Conservation (phyloP, 306 rosid species). For the Castanea mollissima region DNA sequence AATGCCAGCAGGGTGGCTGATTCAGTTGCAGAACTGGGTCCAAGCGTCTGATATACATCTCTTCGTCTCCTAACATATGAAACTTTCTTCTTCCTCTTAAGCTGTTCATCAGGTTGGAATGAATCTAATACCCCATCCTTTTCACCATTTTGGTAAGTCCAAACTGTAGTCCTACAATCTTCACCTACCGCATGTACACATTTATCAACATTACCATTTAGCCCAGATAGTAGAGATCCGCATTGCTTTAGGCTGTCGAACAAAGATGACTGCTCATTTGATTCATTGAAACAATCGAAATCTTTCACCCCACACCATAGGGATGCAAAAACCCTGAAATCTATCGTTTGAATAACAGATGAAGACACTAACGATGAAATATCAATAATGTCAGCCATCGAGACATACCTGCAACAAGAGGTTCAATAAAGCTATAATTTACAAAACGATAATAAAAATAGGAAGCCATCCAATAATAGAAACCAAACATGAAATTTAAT, state of each 20-base stretch:
- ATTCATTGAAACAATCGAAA: conserved; percentile 43
- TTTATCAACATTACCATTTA: conserved; percentile 42
- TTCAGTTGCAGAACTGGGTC: conserved; percentile 69
- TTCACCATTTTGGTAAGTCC: conserved; percentile 66
- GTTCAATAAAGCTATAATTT: background rate
- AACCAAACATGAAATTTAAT: background rate
- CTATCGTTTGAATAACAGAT: conserved; percentile 52
- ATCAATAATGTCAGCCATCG: conserved; percentile 73
- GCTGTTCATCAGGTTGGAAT: conserved; percentile 75
- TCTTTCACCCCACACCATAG: conserved; percentile 68
- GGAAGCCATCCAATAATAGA: background rate
- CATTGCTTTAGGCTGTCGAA: conserved; percentile 56
- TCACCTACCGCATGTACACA: conserved; percentile 67
- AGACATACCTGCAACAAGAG: conserved; percentile 58
- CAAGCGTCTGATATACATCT: conserved; percentile 65
- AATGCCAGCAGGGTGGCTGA: conserved; percentile 70
- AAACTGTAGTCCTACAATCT: conserved; percentile 84
- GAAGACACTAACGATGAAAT: conserved; percentile 63
- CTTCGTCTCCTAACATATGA: conserved; percentile 52
- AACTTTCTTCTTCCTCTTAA: conserved; percentile 76
- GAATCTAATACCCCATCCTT: conserved; percentile 65
- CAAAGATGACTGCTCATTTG: conserved; percentile 28
- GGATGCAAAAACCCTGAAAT: conserved; percentile 71
- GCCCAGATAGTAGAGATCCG: conserved; percentile 57
- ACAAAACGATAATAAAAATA: background rate